phyloP scores from a whole-genome alignment of 2,329 filamentous ascomycete genomes.

The Fusarium sp. region DNA sequence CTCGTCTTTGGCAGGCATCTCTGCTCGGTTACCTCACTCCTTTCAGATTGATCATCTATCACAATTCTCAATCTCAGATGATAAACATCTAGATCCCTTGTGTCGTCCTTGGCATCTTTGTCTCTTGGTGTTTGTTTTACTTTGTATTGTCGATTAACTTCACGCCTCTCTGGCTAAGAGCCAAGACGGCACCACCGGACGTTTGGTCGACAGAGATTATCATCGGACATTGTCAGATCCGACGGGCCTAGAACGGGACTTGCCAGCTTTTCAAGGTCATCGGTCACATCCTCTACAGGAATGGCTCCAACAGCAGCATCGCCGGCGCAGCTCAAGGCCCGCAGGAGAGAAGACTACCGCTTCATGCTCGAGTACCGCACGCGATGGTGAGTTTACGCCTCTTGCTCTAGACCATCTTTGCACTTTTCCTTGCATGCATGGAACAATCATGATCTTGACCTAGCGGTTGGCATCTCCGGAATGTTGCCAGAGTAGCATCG shows the following conservation, averaged over 20 bases:
- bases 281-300: constrained; percentile 1
- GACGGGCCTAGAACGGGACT: constrained; percentile 14
- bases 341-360: constrained; percentile 78
- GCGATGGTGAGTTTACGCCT: constrained; percentile 72
- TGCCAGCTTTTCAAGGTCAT: not conserved
- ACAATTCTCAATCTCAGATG: constrained; percentile 4
- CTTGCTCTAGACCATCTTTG: not conserved
- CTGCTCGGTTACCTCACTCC: not conserved
- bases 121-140: constrained; percentile 1
- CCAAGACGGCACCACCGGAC: constrained; percentile 19
- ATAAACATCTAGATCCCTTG: constrained; percentile 21
- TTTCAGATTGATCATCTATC: not conserved
- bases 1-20: not conserved
- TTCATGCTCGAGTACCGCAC: constrained; percentile 87
- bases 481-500: constrained; percentile 16
- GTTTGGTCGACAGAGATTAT: not conserved
- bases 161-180: constrained; percentile 17
- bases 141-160: constrained; percentile 16
- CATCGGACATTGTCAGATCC: constrained; percentile 2
- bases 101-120: constrained; percentile 9
- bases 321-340: constrained; percentile 64
- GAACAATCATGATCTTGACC: not conserved
- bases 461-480: constrained; percentile 13
- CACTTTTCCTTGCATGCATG: not conserved
- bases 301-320: constrained; percentile 31